phyloP scores from a whole-genome alignment of 1,284 basidiomycete species.

The Ceratobasidium sp. region DNA sequence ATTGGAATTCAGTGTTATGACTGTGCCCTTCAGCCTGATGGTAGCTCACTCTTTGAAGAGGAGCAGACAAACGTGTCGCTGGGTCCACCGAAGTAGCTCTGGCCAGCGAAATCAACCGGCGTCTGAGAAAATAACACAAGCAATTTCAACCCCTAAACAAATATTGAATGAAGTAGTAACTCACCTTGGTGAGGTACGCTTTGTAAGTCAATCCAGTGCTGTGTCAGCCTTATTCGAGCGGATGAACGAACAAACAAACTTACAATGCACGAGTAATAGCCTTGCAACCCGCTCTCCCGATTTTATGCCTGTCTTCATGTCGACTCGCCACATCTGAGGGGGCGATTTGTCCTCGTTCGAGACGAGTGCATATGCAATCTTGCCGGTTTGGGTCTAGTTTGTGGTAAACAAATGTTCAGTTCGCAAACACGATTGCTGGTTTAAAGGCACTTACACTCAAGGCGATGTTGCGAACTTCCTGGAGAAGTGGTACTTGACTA shows the following conservation, averaged over 20 bases:
- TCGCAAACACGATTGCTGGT: too few relatives aligned
- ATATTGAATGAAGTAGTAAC: neutral
- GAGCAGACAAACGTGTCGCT: constrained; percentile 79
- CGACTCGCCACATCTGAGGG: constrained; percentile 81
- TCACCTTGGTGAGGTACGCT: constrained; percentile 32
- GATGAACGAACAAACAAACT: neutral
- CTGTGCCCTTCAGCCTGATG: constrained; percentile 4
- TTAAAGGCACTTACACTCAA: constrained; percentile 64
- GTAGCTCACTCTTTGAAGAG: constrained; percentile 70
- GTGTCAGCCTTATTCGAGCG: neutral
- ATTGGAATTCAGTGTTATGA: neutral
- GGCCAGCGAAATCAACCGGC: constrained; percentile 77
- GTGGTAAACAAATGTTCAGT: neutral
- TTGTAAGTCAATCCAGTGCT: neutral
- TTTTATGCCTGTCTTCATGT: constrained; percentile 62
- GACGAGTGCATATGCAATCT: constrained; percentile 65
- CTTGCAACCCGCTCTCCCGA: constrained; percentile 8
- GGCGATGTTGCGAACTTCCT: constrained; percentile 78
- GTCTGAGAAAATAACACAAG: constrained; percentile 44
- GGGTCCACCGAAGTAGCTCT: constrained; percentile 78
- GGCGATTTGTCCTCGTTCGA: constrained; percentile 80
- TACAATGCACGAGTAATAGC: constrained; percentile 21
- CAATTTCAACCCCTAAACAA: neutral
- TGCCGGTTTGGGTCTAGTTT: neutral
- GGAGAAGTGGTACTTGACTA: constrained; percentile 79